Percentiles rank a stretch among this genome's conserved stretches.
phyloP scores from a whole-genome alignment of 2,329 filamentous ascomycete genomes.

The Fusarium mundagurra region DNA sequence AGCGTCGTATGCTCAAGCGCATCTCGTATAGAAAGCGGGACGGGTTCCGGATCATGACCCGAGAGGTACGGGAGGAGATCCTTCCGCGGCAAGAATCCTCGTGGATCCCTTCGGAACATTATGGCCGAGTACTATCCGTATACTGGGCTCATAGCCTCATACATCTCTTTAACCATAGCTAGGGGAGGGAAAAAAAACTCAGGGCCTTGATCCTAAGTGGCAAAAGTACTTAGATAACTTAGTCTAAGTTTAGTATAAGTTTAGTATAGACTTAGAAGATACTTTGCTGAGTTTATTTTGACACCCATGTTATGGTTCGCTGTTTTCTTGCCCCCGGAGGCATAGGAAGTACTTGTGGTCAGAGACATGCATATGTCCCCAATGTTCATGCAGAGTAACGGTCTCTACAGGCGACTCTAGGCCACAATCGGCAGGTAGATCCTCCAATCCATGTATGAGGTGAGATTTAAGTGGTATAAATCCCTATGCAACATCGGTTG shows the following conservation, averaged over 20 bases:
- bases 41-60: neutral
- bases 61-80: neutral
- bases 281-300: too few relatives aligned
- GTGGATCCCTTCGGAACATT: neutral
- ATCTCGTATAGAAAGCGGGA: conserved; percentile 1
- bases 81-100: neutral
- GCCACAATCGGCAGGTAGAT: conserved; percentile 2
- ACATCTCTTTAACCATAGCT: neutral
- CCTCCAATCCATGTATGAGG: neutral
- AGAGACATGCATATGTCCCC: neutral
- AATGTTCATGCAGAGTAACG: neutral
- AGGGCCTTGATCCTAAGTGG: too few relatives aligned
- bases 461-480: neutral
- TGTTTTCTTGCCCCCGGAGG: too few relatives aligned
- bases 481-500: neutral
- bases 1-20: neutral
- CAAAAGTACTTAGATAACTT: too few relatives aligned
- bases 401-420: neutral
- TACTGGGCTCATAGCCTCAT: too few relatives aligned
- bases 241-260: too few relatives aligned
- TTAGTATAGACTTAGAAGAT: too few relatives aligned
- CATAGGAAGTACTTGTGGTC: neutral
- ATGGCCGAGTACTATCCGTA: neutral
- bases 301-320: too few relatives aligned
- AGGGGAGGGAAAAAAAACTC: too few relatives aligned